Percentiles rank a stretch among this genome's conserved stretches.
phyloP scores from a whole-genome alignment of 352 stramenopile genomes.

The Labyrinthula sp. region DNA sequence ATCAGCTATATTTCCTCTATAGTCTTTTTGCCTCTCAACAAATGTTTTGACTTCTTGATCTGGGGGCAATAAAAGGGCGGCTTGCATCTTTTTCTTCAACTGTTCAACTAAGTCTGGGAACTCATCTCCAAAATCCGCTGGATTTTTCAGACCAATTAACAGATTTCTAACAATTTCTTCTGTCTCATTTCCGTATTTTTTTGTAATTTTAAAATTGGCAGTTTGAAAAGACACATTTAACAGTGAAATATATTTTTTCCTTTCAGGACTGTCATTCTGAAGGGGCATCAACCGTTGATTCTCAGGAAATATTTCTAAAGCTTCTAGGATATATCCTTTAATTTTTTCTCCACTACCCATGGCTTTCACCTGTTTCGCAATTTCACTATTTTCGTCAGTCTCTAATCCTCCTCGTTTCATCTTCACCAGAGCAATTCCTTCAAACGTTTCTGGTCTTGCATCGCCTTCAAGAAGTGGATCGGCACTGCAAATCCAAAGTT shows the following conservation, averaged over 20 bases:
- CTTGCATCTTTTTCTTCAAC: constrained; percentile 18
- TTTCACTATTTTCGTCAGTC: constrained; percentile 7
- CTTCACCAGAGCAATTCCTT: constrained; percentile 12
- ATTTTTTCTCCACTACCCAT: constrained; percentile 12
- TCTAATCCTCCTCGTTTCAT: constrained; percentile 9
- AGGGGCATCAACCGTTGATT: neutral
- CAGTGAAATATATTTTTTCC: constrained; percentile 2
- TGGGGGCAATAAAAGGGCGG: too few species aligned
- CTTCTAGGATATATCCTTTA: constrained; percentile 10
- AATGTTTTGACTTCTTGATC: too few species aligned
- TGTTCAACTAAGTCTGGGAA: constrained; percentile 3
- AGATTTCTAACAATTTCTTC: constrained; percentile 9
- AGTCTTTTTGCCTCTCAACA: too few species aligned
- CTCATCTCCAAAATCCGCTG: neutral
- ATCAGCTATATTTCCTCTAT: too few species aligned
- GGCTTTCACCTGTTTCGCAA: constrained; percentile 7
- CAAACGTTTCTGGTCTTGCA: constrained; percentile 12
- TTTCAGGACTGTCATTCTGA: constrained; percentile 5
- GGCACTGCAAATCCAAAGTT: constrained; percentile 14
- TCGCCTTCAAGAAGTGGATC: too few species aligned
- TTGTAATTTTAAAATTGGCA: constrained; percentile 23
- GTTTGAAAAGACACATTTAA: constrained; percentile 19
- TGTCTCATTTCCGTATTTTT: constrained; percentile 9
- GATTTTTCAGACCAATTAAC: neutral
- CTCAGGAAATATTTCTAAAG: constrained; percentile 9